Percentiles rank a stretch among this genome's conserved stretches.
Evolutionary conservation across 1,284 basidiomycete species (phyloP).

Genomic region (Termitomyces sp.): DNA sequence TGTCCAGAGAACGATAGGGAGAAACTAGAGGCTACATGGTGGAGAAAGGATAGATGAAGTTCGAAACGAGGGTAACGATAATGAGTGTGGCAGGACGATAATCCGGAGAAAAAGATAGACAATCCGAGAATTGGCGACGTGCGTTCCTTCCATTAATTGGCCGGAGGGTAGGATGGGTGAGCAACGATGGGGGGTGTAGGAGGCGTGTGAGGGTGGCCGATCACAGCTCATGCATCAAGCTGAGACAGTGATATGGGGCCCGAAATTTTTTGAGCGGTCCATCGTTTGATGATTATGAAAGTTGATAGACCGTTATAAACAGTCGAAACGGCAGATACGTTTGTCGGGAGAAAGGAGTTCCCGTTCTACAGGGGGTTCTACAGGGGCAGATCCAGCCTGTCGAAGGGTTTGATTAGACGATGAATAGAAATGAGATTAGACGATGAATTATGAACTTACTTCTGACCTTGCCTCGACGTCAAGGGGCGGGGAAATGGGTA

Average conservation of each 20-base stretch:
- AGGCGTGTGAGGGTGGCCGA: neutral
- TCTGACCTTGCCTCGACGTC: conserved; percentile 17
- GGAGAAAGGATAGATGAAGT: too few relatives aligned
- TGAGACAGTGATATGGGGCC: neutral
- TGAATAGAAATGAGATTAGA: neutral
- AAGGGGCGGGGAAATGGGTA: conserved; percentile 15
- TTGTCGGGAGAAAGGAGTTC: neutral
- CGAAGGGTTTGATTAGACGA: neutral
- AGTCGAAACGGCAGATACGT: conserved; percentile 13
- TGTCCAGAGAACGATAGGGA: too few relatives aligned
- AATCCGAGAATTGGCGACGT: too few relatives aligned
- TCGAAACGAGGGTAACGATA: too few relatives aligned
- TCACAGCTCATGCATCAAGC: conserved; percentile 12
- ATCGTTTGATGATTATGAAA: neutral
- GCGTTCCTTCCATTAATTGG: neutral
- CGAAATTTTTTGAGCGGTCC: neutral
- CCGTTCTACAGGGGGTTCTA: neutral
- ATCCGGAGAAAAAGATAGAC: neutral
- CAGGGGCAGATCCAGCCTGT: neutral
- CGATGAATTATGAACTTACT: neutral
- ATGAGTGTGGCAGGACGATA: neutral
- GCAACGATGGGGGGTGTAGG: too few relatives aligned
- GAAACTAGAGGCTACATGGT: too few relatives aligned
- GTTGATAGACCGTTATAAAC: conserved; percentile 10
- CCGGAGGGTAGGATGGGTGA: too few relatives aligned